These are phyloP conservation scores for Boechera stricta DNA, from an alignment of 345 rosid species.

Conservation along the genomic window DNA sequence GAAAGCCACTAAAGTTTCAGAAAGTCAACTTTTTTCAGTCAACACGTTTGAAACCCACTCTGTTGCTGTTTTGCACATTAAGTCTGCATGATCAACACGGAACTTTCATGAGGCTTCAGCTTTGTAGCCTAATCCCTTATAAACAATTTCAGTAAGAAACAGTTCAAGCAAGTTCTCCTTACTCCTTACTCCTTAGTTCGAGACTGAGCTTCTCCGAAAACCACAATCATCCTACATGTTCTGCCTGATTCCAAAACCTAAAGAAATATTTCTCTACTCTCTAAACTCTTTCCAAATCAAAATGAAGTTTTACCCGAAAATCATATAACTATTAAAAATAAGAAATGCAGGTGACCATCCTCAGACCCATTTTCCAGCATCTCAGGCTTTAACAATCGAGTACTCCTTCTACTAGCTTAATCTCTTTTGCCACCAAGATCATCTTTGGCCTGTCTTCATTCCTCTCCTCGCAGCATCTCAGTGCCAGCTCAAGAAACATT, in stretches of 20 bases:
- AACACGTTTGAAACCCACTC: neutral
- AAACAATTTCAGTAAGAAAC: neutral
- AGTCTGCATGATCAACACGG: neutral
- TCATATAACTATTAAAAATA: neutral
- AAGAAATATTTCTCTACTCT: neutral
- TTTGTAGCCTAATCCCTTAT: neutral
- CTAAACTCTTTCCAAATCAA: neutral
- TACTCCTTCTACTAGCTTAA: constrained; percentile 1
- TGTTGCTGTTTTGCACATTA: neutral
- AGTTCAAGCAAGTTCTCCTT: neutral
- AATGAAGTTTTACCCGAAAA: neutral
- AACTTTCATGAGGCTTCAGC: neutral
- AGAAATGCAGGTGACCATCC: neutral
- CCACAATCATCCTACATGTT: constrained; percentile 5
- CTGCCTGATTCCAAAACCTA: neutral
- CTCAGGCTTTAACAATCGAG: constrained; percentile 9
- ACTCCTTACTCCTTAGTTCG: neutral
- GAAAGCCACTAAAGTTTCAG: neutral
- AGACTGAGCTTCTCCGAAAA: neutral
- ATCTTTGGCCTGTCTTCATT: constrained; percentile 33
- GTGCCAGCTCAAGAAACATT: constrained; percentile 2
- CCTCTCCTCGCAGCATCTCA: constrained; percentile 24
- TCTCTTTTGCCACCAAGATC: constrained; percentile 23
- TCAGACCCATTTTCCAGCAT: neutral
- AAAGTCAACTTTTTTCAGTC: neutral